Percentiles rank a stretch among this genome's conserved stretches.
phyloP scores from a whole-genome alignment of 371 early-diverging fungal genomes.

The Circinella minor region DNA sequence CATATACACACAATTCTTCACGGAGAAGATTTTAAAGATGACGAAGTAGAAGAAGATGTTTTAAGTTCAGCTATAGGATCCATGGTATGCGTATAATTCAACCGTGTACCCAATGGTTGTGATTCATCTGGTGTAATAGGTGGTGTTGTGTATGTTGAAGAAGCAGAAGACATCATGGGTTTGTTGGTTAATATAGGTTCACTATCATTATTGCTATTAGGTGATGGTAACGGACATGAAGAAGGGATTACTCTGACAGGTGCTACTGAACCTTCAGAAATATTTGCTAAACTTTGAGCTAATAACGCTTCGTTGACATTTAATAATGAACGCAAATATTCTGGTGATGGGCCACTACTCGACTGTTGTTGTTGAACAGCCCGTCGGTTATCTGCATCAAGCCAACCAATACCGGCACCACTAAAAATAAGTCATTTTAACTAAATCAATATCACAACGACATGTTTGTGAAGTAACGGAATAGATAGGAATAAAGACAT shows the following conservation, averaged over 20 bases:
- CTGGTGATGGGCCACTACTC: slow-evolving; percentile 37
- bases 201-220: neutral
- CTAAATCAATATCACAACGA: neutral
- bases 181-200: slow-evolving; percentile 5
- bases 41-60: neutral
- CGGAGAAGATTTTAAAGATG: neutral
- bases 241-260: neutral
- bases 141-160: neutral
- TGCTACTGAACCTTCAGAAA: neutral
- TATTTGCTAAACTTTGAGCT: slow-evolving; percentile 33
- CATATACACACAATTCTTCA: neutral
- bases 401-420: slow-evolving; percentile 57
- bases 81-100: slow-evolving; percentile 5
- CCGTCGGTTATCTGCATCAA: slow-evolving; percentile 38
- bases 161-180: no score
- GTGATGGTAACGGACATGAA: neutral
- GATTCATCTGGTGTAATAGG: slow-evolving; percentile 25
- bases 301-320: slow-evolving; percentile 45
- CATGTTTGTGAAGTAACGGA: no score
- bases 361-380: slow-evolving; percentile 6
- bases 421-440: slow-evolving; percentile 22
- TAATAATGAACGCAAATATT: slow-evolving; percentile 40
- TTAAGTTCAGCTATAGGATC: slow-evolving; percentile 4
- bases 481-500: no score
- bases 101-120: neutral